Percentiles rank a stretch among this genome's conserved stretches.
These are phyloP conservation scores for Begonia loranthoides DNA, from an alignment of 306 rosid genomes.

Conservation along the genomic window DNA sequence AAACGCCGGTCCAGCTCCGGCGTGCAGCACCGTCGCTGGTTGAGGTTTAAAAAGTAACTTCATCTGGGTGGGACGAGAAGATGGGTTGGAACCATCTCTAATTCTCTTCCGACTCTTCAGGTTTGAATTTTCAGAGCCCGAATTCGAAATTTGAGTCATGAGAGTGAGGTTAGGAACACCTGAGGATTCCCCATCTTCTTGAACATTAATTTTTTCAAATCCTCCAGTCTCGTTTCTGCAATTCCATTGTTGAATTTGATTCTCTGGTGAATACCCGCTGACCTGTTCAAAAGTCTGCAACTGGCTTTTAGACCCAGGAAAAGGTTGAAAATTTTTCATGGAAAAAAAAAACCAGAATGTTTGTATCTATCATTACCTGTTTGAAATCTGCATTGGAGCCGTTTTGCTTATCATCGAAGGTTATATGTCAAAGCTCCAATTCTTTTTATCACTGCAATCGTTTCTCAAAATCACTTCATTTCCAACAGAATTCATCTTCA, in stretches of 20 bases:
- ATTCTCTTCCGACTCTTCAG: constrained; percentile 10
- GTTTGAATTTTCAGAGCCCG: constrained; percentile 20
- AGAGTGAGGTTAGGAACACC: constrained; percentile 41
- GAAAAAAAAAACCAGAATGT: too few relatives aligned
- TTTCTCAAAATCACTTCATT: not conserved
- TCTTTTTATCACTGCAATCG: too few relatives aligned
- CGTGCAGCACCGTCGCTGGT: constrained; percentile 74
- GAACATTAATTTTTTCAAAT: constrained; percentile 29
- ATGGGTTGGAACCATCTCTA: constrained; percentile 30
- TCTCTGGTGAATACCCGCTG: too few relatives aligned
- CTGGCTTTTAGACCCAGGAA: too few relatives aligned
- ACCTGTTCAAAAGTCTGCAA: too few relatives aligned
- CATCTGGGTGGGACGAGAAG: constrained; percentile 23
- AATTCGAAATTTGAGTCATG: constrained; percentile 37
- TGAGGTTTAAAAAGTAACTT: too few relatives aligned
- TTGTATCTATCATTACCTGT: too few relatives aligned
- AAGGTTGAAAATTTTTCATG: too few relatives aligned
- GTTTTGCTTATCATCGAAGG: too few relatives aligned
- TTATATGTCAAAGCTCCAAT: too few relatives aligned
- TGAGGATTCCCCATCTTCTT: constrained; percentile 31
- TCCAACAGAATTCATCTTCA: constrained; percentile 18
- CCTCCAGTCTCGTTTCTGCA: constrained; percentile 26
- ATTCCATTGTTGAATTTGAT: constrained; percentile 15
- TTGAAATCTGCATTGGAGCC: too few relatives aligned
- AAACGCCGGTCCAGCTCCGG: constrained; percentile 75